Conservation (phyloP, 768 basidiomycete genomes). For the Leccinum aurantiacum region DNA sequence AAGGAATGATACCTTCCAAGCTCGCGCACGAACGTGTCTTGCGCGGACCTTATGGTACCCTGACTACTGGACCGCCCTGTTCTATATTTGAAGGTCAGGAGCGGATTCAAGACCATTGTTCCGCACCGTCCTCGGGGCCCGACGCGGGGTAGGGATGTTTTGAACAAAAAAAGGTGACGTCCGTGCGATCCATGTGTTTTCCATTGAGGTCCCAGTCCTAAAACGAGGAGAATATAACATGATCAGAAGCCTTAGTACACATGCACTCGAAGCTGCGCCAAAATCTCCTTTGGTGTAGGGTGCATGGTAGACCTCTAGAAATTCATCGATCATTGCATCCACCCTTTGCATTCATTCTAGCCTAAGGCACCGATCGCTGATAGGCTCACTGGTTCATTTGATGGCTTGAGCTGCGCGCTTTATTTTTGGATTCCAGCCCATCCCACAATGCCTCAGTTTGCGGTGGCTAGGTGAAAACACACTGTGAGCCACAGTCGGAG, state of each 20-base stretch:
- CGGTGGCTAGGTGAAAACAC: neutral
- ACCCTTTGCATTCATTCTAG: neutral
- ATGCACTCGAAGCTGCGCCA: too few species aligned
- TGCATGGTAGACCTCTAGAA: neutral
- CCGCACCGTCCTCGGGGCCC: neutral
- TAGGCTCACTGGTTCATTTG: neutral
- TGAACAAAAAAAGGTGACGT: neutral
- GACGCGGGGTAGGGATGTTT: neutral
- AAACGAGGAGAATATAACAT: neutral
- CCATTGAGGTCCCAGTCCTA: neutral
- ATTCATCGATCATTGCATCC: neutral
- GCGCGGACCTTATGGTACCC: neutral
- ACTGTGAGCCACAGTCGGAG: neutral
- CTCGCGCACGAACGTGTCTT: constrained; percentile 12
- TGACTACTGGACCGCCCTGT: neutral
- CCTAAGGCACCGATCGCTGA: neutral
- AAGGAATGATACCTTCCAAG: neutral
- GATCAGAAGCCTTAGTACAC: neutral
- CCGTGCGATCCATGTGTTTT: neutral
- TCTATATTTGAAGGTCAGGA: constrained; percentile 1
- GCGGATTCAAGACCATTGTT: neutral
- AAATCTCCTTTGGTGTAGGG: neutral
- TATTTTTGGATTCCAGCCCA: neutral
- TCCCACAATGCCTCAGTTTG: neutral
- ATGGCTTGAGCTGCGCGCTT: neutral